Evolutionary conservation across 768 basidiomycete species (phyloP).

Genomic region (Kwoniella botswanensis): DNA sequence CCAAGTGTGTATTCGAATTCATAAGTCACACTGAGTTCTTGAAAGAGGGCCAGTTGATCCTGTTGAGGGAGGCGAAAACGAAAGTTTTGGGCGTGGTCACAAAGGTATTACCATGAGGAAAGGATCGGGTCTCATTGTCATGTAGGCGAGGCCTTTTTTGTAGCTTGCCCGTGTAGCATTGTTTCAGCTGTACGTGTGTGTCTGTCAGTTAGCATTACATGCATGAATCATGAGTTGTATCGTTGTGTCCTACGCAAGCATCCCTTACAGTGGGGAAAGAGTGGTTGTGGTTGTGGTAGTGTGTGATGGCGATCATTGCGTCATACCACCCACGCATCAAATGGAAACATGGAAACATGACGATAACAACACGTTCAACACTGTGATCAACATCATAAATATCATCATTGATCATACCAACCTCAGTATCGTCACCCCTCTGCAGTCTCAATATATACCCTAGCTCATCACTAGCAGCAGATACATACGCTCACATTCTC

Average conservation of each 20-base stretch:
- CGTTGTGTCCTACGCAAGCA: background rate
- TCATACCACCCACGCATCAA: slow-evolving; percentile 1
- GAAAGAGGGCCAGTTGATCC: slow-evolving; percentile 88
- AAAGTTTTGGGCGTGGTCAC: slow-evolving; percentile 65
- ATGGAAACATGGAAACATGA: too few relatives aligned
- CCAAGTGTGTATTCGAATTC: slow-evolving; percentile 93
- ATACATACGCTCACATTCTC: too few relatives aligned
- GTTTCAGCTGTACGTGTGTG: background rate
- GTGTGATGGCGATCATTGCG: slow-evolving; percentile 18
- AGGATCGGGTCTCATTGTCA: background rate
- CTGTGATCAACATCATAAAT: background rate
- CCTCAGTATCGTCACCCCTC: too few relatives aligned
- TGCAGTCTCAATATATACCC: too few relatives aligned
- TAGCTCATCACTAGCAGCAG: too few relatives aligned
- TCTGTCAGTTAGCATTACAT: too few relatives aligned
- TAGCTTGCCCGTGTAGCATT: background rate
- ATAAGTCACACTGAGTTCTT: slow-evolving; percentile 89
- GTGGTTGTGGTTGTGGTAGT: too few relatives aligned
- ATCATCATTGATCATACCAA: background rate
- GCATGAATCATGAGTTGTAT: background rate
- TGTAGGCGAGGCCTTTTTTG: background rate
- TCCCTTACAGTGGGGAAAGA: too few relatives aligned
- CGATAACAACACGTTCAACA: background rate
- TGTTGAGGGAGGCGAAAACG: slow-evolving; percentile 95
- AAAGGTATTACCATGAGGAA: slow-evolving; percentile 36